These are phyloP conservation scores for Maudiozyma barnettii DNA, from an alignment of 805 yeast species.

Conservation along the genomic window DNA sequence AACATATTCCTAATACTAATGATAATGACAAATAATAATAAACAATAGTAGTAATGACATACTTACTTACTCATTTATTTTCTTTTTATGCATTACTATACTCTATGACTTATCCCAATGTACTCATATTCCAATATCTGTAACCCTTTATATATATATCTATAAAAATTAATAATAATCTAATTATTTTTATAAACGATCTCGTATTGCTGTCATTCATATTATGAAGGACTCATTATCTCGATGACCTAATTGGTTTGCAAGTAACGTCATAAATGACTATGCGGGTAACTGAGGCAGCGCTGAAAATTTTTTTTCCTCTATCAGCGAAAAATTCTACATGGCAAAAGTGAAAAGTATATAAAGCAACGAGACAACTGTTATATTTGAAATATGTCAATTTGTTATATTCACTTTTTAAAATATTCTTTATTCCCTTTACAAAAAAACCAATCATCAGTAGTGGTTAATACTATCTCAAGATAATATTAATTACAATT, in stretches of 20 bases:
- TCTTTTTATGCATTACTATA: too few species aligned
- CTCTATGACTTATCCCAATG: neutral
- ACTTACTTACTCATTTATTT: too few species aligned
- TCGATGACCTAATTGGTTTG: neutral
- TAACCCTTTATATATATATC: neutral
- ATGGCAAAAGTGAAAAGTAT: neutral
- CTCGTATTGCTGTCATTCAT: neutral
- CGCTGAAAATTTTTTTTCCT: neutral
- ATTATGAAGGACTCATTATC: neutral
- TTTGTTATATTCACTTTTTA: neutral
- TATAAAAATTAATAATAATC: neutral
- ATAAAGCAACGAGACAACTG: neutral
- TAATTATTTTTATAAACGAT: too few species aligned
- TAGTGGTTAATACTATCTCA: slow-evolving; percentile 36
- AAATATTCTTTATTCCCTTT: slow-evolving; percentile 7
- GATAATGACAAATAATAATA: too few species aligned
- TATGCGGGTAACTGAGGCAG: neutral
- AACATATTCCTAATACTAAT: neutral
- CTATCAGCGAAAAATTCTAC: too few species aligned
- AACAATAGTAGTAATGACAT: too few species aligned
- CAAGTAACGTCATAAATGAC: neutral
- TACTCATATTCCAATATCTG: neutral
- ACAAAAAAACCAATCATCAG: slow-evolving; percentile 30
- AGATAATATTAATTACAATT: slow-evolving; percentile 32
- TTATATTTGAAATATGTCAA: neutral